Conservation (phyloP, 345 rosid genomes). For the Clarkia xantiana region DNA sequence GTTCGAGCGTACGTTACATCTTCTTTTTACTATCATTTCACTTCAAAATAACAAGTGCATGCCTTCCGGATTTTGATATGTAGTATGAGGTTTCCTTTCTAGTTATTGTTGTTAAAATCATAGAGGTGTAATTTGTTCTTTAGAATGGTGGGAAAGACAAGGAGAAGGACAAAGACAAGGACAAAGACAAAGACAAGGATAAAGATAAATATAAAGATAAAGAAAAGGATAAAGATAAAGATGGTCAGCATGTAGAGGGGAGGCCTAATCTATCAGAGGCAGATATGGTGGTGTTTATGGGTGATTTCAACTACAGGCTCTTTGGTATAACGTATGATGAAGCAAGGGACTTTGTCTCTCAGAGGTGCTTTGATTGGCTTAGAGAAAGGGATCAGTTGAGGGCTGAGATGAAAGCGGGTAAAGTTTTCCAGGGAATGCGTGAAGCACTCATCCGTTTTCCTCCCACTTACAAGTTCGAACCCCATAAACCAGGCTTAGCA, state of each 20-base stretch:
- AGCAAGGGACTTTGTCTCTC: constrained; percentile 97
- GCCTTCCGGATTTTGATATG: too few relatives aligned
- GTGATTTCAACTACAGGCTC: constrained; percentile 93
- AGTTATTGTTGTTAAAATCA: background rate
- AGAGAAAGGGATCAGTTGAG: constrained; percentile 94
- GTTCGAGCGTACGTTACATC: constrained; percentile 38
- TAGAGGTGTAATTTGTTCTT: background rate
- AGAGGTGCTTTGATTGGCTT: constrained; percentile 97
- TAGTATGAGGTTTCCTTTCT: background rate
- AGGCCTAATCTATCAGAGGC: constrained; percentile 86
- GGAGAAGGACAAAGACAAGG: too few relatives aligned
- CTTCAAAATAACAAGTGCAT: constrained; percentile 17
- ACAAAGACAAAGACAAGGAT: too few relatives aligned
- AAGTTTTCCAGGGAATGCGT: constrained; percentile 98
- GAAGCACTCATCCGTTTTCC: constrained; percentile 90
- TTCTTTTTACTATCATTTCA: constrained; percentile 1
- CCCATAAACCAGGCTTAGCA: constrained; percentile 76
- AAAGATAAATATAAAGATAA: too few relatives aligned
- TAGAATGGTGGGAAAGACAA: constrained; percentile 21
- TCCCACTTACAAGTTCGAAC: constrained; percentile 96
- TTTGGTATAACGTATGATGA: constrained; percentile 97
- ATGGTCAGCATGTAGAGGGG: constrained; percentile 36
- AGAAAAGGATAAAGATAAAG: too few relatives aligned
- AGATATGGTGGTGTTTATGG: constrained; percentile 89
- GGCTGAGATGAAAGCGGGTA: constrained; percentile 93